Base-by-base conservation (phyloP, 2,329 filamentous ascomycete genomes). In the Penicillium sp. region DNA sequence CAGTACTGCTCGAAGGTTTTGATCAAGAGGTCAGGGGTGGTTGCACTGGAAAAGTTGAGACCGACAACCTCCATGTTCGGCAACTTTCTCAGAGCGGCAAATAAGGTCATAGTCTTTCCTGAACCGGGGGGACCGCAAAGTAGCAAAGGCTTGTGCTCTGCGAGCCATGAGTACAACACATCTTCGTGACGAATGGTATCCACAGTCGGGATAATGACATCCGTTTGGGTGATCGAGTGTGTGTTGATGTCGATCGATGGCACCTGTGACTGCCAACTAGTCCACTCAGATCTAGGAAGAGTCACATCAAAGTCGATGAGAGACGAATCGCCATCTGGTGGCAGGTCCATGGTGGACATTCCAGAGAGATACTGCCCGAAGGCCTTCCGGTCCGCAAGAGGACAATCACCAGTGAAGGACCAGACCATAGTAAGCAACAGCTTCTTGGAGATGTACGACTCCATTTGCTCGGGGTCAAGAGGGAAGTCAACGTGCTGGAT, bases 1-100 rank as follows among this genome's bases (percentile, higher is more conserved):
- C 94, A 99, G 74, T 99, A 96, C 71, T 99, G 95, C 76, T 99
- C 94, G 62, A 99, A 96, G 0, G 95, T 99, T 81, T 99, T 99
- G 79, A 99, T 92, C 57, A 99, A 83, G 26, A 99, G 84, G 72
- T 99, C 95, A 0, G 94, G 95, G 0, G 94, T 99, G 0, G 95
- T 99, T 1, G 94, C 95, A 65, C 94, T 99, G 4, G 95, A 99
- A 73, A 99, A 99, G 75, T 99, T 99, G 70, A 99, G 89, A 45
- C 94, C 94, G 29, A 99, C 95, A 52, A 96, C 91, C 74, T 99
- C 94, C 92, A 99, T 96, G 70, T 96, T 96, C 3, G 93, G 93
- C 52, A 99, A 80, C 74, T 99, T 99, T 59, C 94, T 87, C 49
- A 99, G 84, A 31, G 94, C 94, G 70, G 93, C 96, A 79, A 99